A percentile compares a stretch with the other conserved stretches of the same genome.
Conservation (phyloP, 1,284 basidiomycete species). For the Ustilago shanxiensis region DNA sequence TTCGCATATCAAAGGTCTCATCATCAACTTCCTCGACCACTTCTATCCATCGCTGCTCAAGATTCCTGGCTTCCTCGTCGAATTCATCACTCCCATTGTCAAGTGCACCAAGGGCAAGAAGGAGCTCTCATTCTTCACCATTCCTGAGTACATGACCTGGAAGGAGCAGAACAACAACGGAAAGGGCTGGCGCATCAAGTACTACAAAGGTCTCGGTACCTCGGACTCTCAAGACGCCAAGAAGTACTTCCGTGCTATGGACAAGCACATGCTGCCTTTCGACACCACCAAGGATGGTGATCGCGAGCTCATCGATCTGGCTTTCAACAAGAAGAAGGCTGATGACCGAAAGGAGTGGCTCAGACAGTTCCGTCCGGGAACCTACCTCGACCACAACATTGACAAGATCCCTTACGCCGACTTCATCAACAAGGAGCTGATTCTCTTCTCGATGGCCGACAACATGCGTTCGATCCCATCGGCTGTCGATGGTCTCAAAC, state of each 20-base stretch:
- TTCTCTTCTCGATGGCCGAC: slow-evolving; percentile 99
- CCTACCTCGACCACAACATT: slow-evolving; percentile 90
- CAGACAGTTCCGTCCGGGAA: slow-evolving; percentile 95
- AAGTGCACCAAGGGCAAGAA: slow-evolving; percentile 83
- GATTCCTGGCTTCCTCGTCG: slow-evolving; percentile 91
- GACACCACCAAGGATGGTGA: slow-evolving; percentile 85
- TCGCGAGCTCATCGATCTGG: slow-evolving; percentile 90
- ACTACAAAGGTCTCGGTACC: slow-evolving; percentile 98
- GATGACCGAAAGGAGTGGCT: slow-evolving; percentile 99
- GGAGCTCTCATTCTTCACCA: slow-evolving; percentile 91
- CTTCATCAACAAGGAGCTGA: slow-evolving; percentile 98
- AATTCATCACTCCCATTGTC: slow-evolving; percentile 99
- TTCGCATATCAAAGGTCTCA: slow-evolving; percentile 98
- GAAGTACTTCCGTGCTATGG: slow-evolving; percentile 92
- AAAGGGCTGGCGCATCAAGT: slow-evolving; percentile 78
- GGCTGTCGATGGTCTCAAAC: slow-evolving; percentile 93
- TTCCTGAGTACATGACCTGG: slow-evolving; percentile 97
- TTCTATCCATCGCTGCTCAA: slow-evolving; percentile 96
- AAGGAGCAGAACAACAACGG: slow-evolving; percentile 82
- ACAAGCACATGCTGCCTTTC: slow-evolving; percentile 94
- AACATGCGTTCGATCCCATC: slow-evolving; percentile 89
- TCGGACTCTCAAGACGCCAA: slow-evolving; percentile 88
- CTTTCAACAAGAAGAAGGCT: slow-evolving; percentile 99
- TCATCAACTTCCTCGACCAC: slow-evolving; percentile 98
- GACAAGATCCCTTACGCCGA: slow-evolving; percentile 88